Conservation (phyloP, 148 eudicot species). For the Agrostemma githago region DNA sequence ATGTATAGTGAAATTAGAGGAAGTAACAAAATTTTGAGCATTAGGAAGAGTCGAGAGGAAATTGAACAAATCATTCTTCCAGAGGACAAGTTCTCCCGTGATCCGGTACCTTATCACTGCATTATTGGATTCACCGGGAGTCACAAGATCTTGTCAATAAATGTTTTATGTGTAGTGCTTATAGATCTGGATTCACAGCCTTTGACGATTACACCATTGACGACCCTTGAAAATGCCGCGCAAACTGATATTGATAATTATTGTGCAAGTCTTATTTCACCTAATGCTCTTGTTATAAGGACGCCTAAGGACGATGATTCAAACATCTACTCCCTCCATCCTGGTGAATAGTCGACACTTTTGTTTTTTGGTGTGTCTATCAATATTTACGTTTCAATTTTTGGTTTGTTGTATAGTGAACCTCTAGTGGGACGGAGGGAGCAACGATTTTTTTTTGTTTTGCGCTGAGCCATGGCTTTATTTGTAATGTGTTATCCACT, state of each 20-base stretch:
- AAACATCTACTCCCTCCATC: background rate
- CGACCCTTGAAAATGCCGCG: too few species aligned
- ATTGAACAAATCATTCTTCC: background rate
- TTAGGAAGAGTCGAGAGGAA: background rate
- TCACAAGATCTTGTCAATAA: conserved; percentile 2
- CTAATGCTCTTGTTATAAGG: background rate
- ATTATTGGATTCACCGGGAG: conserved; percentile 9
- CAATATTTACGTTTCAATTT: too few species aligned
- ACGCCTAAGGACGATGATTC: background rate
- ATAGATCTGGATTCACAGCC: background rate
- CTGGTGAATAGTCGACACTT: too few species aligned
- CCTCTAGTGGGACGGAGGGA: too few species aligned
- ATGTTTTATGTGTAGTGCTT: background rate
- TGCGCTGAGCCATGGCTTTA: background rate
- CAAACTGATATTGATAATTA: background rate
- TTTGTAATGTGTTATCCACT: too few species aligned
- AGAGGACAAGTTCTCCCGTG: too few species aligned
- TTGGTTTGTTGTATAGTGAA: too few species aligned
- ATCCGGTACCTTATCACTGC: background rate
- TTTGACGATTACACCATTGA: background rate
- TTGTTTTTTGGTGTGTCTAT: too few species aligned
- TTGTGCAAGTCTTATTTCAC: conserved; percentile 10
- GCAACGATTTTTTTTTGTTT: background rate
- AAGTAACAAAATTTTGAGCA: background rate
- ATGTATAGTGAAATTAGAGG: background rate